Evolutionary conservation across 2,329 filamentous ascomycete species (phyloP).

Genomic region (Endocalyx cinctus): DNA sequence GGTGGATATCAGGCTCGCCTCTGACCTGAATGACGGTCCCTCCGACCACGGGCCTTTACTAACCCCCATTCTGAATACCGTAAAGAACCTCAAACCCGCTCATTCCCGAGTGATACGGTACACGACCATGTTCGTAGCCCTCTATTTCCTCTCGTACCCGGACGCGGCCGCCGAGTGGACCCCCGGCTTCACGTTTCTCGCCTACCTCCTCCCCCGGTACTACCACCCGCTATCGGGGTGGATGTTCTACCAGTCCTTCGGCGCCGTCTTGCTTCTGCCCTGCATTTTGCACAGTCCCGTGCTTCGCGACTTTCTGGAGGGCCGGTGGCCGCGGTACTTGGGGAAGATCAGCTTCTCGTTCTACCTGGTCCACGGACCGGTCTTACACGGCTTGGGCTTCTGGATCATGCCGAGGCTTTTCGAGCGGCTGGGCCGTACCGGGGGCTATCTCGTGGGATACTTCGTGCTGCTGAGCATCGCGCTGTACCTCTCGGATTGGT

Average conservation of each 20-base stretch:
- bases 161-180: conserved; percentile 34
- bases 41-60: conserved; percentile 7
- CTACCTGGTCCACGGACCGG: conserved; percentile 34
- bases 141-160: conserved; percentile 36
- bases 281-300: conserved; percentile 30
- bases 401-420: conserved; percentile 35
- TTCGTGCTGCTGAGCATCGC: conserved; percentile 24
- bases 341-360: conserved; percentile 36
- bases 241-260: conserved; percentile 36
- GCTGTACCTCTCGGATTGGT: conserved; percentile 31
- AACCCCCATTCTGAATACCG: conserved; percentile 5
- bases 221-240: conserved; percentile 32
- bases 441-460: conserved; percentile 29
- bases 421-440: conserved; percentile 26
- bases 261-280: conserved; percentile 31
- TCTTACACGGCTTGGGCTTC: conserved; percentile 23
- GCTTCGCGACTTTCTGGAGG: conserved; percentile 26
- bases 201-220: conserved; percentile 30
- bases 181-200: conserved; percentile 31
- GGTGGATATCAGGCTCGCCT: conserved; percentile 26
- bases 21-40: conserved; percentile 11
- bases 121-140: conserved; percentile 24
- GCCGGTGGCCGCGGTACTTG: conserved; percentile 30
- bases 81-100: conserved; percentile 1
- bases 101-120: conserved; percentile 18